phyloP scores from a whole-genome alignment of 1,284 basidiomycete species.

The Abortiporus biennis region DNA sequence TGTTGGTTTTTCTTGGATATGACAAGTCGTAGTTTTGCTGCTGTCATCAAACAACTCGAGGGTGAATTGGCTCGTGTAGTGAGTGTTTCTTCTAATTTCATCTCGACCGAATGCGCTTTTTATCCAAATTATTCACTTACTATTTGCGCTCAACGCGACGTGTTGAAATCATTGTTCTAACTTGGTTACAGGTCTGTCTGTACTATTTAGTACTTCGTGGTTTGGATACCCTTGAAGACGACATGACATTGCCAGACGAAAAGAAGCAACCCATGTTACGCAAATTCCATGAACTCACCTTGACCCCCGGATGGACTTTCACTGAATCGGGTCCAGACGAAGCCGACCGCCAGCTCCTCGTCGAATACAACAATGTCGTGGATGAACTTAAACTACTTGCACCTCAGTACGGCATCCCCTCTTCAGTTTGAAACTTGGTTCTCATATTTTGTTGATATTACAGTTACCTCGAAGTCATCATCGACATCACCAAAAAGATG shows the following conservation, averaged over 20 bases:
- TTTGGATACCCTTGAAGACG: constrained; percentile 96
- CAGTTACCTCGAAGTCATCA: constrained; percentile 80
- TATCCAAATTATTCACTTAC: neutral
- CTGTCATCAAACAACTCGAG: constrained; percentile 96
- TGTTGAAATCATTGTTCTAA: neutral
- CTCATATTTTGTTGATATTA: neutral
- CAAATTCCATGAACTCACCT: constrained; percentile 77
- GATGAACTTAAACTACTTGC: constrained; percentile 75
- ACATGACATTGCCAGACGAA: constrained; percentile 91
- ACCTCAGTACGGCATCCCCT: constrained; percentile 43
- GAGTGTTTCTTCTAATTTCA: no score
- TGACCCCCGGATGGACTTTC: constrained; percentile 88
- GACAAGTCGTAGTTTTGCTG: constrained; percentile 88
- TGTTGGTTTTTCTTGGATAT: constrained; percentile 91
- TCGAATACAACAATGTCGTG: constrained; percentile 83
- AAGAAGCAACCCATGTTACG: constrained; percentile 86
- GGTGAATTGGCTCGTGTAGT: constrained; percentile 92
- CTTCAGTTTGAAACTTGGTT: neutral
- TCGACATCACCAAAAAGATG: constrained; percentile 85
- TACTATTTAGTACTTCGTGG: constrained; percentile 95
- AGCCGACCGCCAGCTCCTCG: constrained; percentile 84
- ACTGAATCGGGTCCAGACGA: constrained; percentile 81
- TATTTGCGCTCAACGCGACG: neutral
- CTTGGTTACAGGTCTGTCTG: constrained; percentile 69
- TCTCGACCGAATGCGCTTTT: neutral